Evolutionary conservation across 164 flowering plant species (phyloP).

Genomic region (Vitis riparia): DNA sequence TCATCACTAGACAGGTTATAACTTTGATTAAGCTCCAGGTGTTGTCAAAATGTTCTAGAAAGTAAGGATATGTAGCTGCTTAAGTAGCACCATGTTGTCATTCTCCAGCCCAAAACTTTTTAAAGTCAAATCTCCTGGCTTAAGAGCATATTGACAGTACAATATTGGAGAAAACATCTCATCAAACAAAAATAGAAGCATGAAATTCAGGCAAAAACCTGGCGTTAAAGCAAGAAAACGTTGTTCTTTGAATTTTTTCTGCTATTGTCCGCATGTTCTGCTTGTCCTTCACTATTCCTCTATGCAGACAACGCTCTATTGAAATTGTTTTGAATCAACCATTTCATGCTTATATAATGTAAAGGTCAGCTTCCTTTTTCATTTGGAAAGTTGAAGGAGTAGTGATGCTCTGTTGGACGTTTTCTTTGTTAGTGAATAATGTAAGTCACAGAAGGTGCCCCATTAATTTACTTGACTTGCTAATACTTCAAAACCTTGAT

Average conservation of each 20-base stretch:
- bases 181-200: background rate
- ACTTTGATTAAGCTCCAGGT: background rate
- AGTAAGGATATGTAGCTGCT: too few relatives aligned
- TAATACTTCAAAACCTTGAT: too few relatives aligned
- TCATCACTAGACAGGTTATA: background rate
- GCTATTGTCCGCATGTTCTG: background rate
- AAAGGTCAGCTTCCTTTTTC: too few relatives aligned
- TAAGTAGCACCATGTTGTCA: background rate
- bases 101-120: background rate
- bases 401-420: too few relatives aligned
- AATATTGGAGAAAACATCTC: background rate
- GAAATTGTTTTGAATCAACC: too few relatives aligned
- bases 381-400: too few relatives aligned
- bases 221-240: background rate
- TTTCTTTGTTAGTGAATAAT: too few relatives aligned
- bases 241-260: background rate
- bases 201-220: background rate
- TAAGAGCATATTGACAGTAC: background rate
- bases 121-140: background rate
- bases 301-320: too few relatives aligned
- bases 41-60: background rate
- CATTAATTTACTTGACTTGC: too few relatives aligned
- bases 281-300: background rate
- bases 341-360: too few relatives aligned
- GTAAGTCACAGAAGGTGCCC: too few relatives aligned